These are phyloP conservation scores for Carex pumila DNA, from an alignment of 176 grass and related monocot genomes.

Conservation along the genomic window DNA sequence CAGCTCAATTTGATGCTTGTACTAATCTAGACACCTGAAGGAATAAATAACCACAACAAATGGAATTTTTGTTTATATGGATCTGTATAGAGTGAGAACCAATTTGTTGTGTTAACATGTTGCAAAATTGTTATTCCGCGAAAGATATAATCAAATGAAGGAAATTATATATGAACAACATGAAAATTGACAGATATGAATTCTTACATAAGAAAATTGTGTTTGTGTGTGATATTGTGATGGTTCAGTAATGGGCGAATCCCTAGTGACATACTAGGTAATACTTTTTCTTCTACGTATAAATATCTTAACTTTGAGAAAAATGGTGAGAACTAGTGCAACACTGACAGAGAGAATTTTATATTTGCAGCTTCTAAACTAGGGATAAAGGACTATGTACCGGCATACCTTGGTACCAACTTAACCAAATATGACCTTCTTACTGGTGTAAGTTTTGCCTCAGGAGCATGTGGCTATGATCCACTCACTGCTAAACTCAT, in stretches of 20 bases:
- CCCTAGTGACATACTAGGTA: slow-evolving; percentile 65
- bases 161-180: no score
- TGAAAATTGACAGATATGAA: no score
- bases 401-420: slow-evolving; percentile 59
- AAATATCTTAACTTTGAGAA: not conserved
- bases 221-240: no score
- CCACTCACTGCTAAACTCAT: slow-evolving; percentile 62
- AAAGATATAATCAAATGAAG: no score
- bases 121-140: no score
- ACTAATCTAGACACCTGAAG: no score
- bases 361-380: slow-evolving; percentile 37
- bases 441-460: slow-evolving; percentile 89
- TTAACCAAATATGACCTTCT: slow-evolving; percentile 67
- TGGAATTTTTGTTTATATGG: no score
- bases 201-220: no score
- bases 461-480: slow-evolving; percentile 58
- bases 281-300: not conserved
- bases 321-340: not conserved
- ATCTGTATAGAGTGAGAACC: no score
- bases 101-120: no score
- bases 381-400: slow-evolving; percentile 67
- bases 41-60: no score
- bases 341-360: not conserved
- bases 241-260: slow-evolving; percentile 83
- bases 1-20: no score